phyloP scores from a whole-genome alignment of 352 stramenopile species.

The Elongisporangium undulatum region DNA sequence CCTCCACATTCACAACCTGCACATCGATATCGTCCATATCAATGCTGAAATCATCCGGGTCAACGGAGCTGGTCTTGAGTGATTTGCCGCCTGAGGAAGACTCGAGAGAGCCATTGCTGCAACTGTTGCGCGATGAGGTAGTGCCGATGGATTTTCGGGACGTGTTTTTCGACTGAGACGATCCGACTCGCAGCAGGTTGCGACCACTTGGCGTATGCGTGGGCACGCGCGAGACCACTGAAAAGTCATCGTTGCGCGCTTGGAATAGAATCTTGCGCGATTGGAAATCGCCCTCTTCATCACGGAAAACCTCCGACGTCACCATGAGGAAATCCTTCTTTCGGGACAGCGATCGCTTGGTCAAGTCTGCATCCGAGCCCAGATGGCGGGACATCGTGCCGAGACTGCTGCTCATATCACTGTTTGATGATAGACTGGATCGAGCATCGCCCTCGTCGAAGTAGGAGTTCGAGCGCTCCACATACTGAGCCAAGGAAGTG shows the following conservation, averaged over 20 bases:
- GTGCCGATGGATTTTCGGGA: constrained; percentile 40
- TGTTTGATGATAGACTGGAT: constrained; percentile 47
- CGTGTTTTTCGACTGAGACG: constrained; percentile 9
- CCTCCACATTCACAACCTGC: constrained; percentile 67
- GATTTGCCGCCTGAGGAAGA: constrained; percentile 32
- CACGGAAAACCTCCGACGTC: constrained; percentile 85
- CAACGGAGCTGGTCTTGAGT: constrained; percentile 26
- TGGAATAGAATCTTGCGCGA: constrained; percentile 88
- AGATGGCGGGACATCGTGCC: constrained; percentile 17
- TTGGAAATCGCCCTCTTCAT: constrained; percentile 82
- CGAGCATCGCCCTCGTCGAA: constrained; percentile 22
- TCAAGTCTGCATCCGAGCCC: constrained; percentile 57
- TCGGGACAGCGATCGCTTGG: constrained; percentile 80
- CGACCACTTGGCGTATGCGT: constrained; percentile 63
- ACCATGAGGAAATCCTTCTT: constrained; percentile 91
- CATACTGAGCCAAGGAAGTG: constrained; percentile 63
- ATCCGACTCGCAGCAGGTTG: constrained; percentile 41
- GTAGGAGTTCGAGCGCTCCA: constrained; percentile 17
- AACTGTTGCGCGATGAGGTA: constrained; percentile 27
- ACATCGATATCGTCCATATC: constrained; percentile 78
- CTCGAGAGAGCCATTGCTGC: constrained; percentile 34
- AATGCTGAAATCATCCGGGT: constrained; percentile 35
- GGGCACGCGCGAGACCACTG: constrained; percentile 71
- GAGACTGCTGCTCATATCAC: constrained; percentile 27
- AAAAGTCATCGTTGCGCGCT: constrained; percentile 82